phyloP scores from a whole-genome alignment of 2,329 filamentous ascomycete genomes.

The Cryphonectria naterciae region DNA sequence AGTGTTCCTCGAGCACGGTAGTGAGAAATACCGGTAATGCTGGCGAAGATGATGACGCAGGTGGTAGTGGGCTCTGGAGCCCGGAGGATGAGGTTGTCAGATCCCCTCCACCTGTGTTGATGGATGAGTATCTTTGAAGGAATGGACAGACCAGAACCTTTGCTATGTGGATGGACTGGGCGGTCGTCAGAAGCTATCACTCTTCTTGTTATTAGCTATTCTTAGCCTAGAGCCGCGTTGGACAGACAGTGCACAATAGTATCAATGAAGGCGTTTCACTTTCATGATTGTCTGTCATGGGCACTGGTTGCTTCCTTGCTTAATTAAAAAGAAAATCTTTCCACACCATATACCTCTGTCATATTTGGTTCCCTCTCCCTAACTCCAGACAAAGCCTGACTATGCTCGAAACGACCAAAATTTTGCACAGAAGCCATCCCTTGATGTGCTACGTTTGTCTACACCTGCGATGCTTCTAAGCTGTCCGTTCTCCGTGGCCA shows the following conservation, averaged over 20 bases:
- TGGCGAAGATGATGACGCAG: not conserved
- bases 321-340: not conserved
- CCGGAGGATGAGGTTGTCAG: conserved; percentile 11
- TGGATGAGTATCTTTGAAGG: conserved; percentile 14
- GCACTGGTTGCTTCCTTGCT: not conserved
- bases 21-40: conserved; percentile 16
- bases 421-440: not conserved
- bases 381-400: not conserved
- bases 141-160: not conserved
- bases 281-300: not conserved
- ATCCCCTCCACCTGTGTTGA: conserved; percentile 1
- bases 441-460: not conserved
- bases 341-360: not conserved
- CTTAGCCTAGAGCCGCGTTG: conserved; percentile 14
- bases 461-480: not conserved
- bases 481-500: not conserved
- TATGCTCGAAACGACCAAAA: not conserved
- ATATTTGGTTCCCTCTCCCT: not conserved
- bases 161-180: not conserved
- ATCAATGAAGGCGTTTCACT: not conserved
- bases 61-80: conserved; percentile 12
- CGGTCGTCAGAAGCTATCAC: not conserved
- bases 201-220: conserved; percentile 5
- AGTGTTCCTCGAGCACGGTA: conserved; percentile 26
- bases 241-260: conserved; percentile 6